Evolutionary conservation across 495 filamentous ascomycete genomes (phyloP), one percentile per base, ranked within the genome.

Genomic region (Daldinia decipiens): DNA sequence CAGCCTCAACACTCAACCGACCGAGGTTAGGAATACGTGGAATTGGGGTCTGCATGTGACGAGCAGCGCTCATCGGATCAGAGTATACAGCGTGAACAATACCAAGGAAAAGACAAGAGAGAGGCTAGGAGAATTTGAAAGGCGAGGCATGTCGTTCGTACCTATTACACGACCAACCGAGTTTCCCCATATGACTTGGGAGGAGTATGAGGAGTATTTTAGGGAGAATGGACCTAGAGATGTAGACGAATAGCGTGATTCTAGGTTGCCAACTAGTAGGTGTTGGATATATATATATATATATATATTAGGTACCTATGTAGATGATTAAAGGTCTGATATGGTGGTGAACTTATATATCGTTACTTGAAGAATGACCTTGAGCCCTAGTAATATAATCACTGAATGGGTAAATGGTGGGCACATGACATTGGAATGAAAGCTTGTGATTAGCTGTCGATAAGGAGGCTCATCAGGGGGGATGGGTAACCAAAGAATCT

Each of bases 11-110:
- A 74, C 81, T 75, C 53, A 82, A 57, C 71, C 76, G 9, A 77
- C 74, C 57, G 74, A 77, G 59, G 67, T 74, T 2, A 60, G 73
- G 50, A 71, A 76, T 45, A 73, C 78, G 29, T 76, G 84, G 84
- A 86, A 86, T 74, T 90, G 87, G 88, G 89, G 87, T 43, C 78
- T 91, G 13, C 88, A 91, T 77, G 89, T 91, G 27, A 91, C 88
- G 1, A 85, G 82, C n/a, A 88, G 85, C 4, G 87, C 85, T 31
- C 89, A 91, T 71, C 83, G 88, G 3, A 83, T 91, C 77, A 87
- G 79, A 60, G 71, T 91, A 11, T 91, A 90, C 74, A 90, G 87
- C 65, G 80, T 90, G 68, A 90, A 90, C 75, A 85, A 82, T 67
- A 80, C 64, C 0, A 82, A 77, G 19, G 74, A 83, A 2, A 68